Evolutionary conservation across 2,329 filamentous ascomycete species (phyloP).

Genomic region (Penicillium sp.): DNA sequence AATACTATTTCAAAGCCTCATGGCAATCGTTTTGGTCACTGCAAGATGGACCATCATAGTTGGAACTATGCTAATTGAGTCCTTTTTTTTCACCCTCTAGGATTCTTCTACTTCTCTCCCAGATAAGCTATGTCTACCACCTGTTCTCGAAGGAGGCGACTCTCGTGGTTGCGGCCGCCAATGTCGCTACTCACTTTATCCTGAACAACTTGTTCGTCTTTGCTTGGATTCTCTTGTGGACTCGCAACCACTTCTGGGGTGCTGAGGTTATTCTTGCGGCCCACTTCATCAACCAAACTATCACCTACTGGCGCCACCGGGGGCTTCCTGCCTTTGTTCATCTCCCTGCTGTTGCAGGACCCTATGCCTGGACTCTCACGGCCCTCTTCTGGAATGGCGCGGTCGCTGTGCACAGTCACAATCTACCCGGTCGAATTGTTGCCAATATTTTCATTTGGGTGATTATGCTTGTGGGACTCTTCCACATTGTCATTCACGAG

Average conservation of each 20-base stretch:
- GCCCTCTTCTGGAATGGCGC: conserved; percentile 87
- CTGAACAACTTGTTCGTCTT: conserved; percentile 78
- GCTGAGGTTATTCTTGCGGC: conserved; percentile 69
- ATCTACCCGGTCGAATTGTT: conserved; percentile 66
- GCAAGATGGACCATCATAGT: neutral
- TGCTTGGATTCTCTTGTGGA: conserved; percentile 77
- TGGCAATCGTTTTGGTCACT: too few species aligned
- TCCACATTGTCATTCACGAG: conserved; percentile 69
- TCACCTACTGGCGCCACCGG: conserved; percentile 74
- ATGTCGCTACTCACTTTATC: conserved; percentile 79
- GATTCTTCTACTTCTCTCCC: conserved; percentile 67
- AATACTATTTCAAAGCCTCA: too few species aligned
- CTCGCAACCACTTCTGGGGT: conserved; percentile 66
- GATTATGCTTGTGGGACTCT: conserved; percentile 67
- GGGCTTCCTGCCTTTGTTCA: conserved; percentile 70
- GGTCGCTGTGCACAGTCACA: conserved; percentile 65
- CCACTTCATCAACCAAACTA: conserved; percentile 75
- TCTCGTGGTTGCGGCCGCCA: conserved; percentile 62
- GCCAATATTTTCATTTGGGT: conserved; percentile 88
- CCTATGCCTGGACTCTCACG: conserved; percentile 79
- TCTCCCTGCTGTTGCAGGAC: conserved; percentile 66
- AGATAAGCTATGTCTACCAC: conserved; percentile 68
- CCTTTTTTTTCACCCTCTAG: conserved; percentile 35
- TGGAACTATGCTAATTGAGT: neutral
- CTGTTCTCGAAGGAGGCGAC: conserved; percentile 64